Base-by-base conservation (phyloP, 805 yeast genomes). In the Candida awuae region DNA sequence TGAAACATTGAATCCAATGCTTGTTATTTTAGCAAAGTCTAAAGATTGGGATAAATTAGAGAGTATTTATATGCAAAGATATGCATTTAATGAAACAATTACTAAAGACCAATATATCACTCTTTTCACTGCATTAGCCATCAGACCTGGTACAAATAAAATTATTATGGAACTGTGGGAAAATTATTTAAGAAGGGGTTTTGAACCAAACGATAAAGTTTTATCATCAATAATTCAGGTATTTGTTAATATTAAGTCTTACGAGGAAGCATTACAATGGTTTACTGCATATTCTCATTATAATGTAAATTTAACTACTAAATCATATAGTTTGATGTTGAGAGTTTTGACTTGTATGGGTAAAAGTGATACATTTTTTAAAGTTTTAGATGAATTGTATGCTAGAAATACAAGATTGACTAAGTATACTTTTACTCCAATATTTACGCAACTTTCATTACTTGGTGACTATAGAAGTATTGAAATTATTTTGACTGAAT, bases 121-220 rank as follows among this genome's bases (percentile, higher is more conserved):
- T 14, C 76, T 80, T 10, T 77, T 83, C 71, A 58, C 64, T 38
- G 75, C 82, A 0, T 59, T 83, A 43, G 77, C 84, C 62, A 25
- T 79, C 74, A 8, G 75, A 72, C 31, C 49, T 3, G 47, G 57
- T 51, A 29, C 66, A 55, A 29, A 70, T 67, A 52, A 76, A 72
- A 41, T 51, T 18, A 32, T 52, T 3, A 19, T 51, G 15, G 50
- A 52, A 9, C 35, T 58, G 13, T 83, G 41, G 80, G 66, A 57
- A 43, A 59, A n/a, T 70, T 73, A 49, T 49, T 33, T 60, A 5
- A 56, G 62, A 37, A 61, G 78, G 38, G 66, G 67, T 1, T 63
- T 75, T 51, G 49, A 44, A 4, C 84, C 85, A 1, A 61, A 65
- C 4, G 56, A 64, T 2, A 50, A 54, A 8, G 62, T 77, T 1